These are phyloP conservation scores for Sporisorium iseilematis-ciliati DNA, from an alignment of 1,284 basidiomycete species.

Conservation along the genomic window DNA sequence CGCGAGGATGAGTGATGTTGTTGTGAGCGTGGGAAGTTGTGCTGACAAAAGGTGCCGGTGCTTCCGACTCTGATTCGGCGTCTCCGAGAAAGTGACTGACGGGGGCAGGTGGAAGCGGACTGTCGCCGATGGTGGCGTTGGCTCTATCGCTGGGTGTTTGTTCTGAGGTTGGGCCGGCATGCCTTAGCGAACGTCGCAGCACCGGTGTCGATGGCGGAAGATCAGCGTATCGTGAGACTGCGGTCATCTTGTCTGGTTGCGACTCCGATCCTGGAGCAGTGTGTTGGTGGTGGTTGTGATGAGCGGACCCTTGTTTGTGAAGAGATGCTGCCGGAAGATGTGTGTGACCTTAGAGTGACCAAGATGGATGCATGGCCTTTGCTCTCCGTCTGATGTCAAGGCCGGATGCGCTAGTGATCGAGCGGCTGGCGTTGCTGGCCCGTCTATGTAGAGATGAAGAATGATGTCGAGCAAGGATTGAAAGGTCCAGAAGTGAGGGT, in stretches of 20 bases:
- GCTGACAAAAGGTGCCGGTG: slow-evolving; percentile 4
- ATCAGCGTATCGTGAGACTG: slow-evolving; percentile 35
- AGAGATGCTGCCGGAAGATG: neutral
- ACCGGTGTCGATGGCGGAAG: slow-evolving; percentile 40
- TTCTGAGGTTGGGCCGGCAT: slow-evolving; percentile 20
- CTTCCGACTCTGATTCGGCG: slow-evolving; percentile 29
- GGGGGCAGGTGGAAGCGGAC: slow-evolving; percentile 47
- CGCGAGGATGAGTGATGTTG: slow-evolving; percentile 9
- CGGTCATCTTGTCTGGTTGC: slow-evolving; percentile 29
- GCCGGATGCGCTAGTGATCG: neutral
- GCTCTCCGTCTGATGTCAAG: neutral
- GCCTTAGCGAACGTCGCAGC: slow-evolving; percentile 38
- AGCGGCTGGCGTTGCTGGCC: neutral
- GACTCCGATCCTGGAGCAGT: neutral
- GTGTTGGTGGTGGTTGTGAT: neutral
- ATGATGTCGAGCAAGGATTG: slow-evolving; percentile 2
- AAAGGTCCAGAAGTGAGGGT: neutral
- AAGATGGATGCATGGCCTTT: slow-evolving; percentile 28
- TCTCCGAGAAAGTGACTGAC: slow-evolving; percentile 55
- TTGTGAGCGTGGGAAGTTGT: slow-evolving; percentile 5
- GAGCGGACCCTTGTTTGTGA: no score
- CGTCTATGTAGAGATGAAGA: neutral
- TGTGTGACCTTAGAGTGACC: slow-evolving; percentile 5
- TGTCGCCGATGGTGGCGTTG: slow-evolving; percentile 49
- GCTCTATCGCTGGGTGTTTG: slow-evolving; percentile 42